phyloP scores from a whole-genome alignment of 345 rosid species.

The Draba incana region DNA sequence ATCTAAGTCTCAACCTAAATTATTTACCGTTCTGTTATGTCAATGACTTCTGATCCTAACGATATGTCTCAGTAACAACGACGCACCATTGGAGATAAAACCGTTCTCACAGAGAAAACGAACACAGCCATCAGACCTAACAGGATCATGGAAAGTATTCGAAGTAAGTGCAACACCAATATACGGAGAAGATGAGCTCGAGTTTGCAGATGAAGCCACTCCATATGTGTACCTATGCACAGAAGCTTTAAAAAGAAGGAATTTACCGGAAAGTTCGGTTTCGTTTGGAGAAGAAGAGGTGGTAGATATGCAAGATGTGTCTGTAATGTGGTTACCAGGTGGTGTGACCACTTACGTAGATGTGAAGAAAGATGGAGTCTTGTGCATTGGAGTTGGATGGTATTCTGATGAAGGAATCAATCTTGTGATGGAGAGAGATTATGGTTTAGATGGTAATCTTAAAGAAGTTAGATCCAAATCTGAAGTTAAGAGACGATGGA shows the following conservation, averaged over 20 bases:
- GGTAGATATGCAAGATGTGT: conserved; percentile 70
- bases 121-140: conserved; percentile 68
- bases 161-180: conserved; percentile 86
- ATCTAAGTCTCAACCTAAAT: background rate
- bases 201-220: conserved; percentile 38
- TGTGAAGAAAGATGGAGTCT: conserved; percentile 68
- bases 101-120: conserved; percentile 81
- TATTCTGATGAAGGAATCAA: conserved; percentile 90
- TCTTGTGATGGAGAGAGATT: conserved; percentile 92
- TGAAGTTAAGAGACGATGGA: conserved; percentile 86
- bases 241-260: conserved; percentile 78
- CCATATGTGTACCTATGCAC: conserved; percentile 79
- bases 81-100: conserved; percentile 54
- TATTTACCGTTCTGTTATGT: background rate
- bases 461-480: conserved; percentile 80
- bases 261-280: conserved; percentile 60
- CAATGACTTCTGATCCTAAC: conserved; percentile 22
- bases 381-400: conserved; percentile 89
- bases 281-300: conserved; percentile 85
- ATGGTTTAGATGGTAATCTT: conserved; percentile 77
- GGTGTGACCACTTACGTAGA: conserved; percentile 80
- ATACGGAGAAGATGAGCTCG: conserved; percentile 61
- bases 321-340: conserved; percentile 84
- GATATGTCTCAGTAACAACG: conserved; percentile 48
- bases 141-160: conserved; percentile 93